A percentile compares a stretch with the other conserved stretches of the same genome.
Conservation (phyloP, 176 grass and related monocot genomes). For the Saccharum officinarum region DNA sequence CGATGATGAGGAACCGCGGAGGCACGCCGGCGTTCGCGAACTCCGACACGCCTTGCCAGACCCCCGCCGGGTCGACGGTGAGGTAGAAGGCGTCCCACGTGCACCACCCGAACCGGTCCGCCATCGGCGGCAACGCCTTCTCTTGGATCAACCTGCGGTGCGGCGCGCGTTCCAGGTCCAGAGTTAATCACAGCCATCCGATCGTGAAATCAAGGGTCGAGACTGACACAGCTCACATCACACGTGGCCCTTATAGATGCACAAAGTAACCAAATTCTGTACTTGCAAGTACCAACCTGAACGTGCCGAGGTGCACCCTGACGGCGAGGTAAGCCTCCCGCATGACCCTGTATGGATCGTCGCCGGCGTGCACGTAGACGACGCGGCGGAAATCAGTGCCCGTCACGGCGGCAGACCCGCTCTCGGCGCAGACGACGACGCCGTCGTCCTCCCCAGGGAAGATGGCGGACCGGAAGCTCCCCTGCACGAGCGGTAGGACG, state of each 20-base stretch:
- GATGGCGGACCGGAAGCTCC: conserved; percentile 58
- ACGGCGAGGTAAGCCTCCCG: conserved; percentile 54
- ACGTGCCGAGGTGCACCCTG: conserved; percentile 52
- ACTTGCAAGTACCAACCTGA: neutral
- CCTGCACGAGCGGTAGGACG: conserved; percentile 62
- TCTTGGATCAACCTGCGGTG: neutral
- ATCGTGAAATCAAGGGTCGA: no score
- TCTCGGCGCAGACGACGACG: conserved; percentile 66
- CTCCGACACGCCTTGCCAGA: conserved; percentile 61
- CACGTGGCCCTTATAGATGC: no score
- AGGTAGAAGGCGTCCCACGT: conserved; percentile 99
- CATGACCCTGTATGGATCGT: conserved; percentile 52
- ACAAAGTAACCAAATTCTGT: no score
- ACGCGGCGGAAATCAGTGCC: conserved; percentile 29
- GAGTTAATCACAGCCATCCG: no score
- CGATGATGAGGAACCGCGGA: conserved; percentile 62
- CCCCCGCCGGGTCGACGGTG: conserved; percentile 54
- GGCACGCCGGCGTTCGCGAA: conserved; percentile 44
- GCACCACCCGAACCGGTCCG: conserved; percentile 86
- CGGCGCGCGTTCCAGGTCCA: no score
- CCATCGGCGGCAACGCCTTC: neutral
- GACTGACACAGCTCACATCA: no score
- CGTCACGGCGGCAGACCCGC: conserved; percentile 45
- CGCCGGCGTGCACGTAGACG: conserved; percentile 59
- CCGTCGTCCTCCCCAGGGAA: conserved; percentile 39